These are phyloP conservation scores for Amyloporia xantha DNA, from an alignment of 768 basidiomycete species.

Conservation along the genomic window DNA sequence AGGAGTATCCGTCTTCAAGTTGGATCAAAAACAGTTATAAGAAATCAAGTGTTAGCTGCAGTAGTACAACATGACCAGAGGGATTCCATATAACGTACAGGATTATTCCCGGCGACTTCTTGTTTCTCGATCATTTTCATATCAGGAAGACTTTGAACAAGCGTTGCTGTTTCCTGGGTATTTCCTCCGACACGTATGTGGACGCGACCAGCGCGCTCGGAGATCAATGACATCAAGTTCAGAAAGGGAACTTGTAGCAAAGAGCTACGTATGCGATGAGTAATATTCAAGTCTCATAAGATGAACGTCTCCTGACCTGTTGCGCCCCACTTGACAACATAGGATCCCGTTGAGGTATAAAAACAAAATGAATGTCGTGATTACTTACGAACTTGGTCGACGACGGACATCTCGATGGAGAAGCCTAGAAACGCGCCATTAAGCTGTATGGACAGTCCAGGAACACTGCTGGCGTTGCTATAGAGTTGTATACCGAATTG, in stretches of 20 bases:
- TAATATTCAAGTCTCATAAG: slow-evolving; percentile 21
- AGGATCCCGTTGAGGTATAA: not conserved
- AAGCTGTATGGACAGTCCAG: slow-evolving; percentile 35
- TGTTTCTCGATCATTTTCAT: slow-evolving; percentile 49
- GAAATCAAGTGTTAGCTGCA: not conserved
- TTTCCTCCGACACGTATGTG: slow-evolving; percentile 41
- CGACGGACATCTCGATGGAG: slow-evolving; percentile 71
- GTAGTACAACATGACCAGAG: not conserved
- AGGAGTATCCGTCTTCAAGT: slow-evolving; percentile 49
- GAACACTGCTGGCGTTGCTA: slow-evolving; percentile 11
- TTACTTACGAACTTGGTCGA: slow-evolving; percentile 55
- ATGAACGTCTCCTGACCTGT: slow-evolving; percentile 35
- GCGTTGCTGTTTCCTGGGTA: slow-evolving; percentile 41
- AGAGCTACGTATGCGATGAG: slow-evolving; percentile 30
- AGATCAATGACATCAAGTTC: slow-evolving; percentile 41
- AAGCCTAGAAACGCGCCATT: slow-evolving; percentile 64
- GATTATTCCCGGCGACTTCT: slow-evolving; percentile 28
- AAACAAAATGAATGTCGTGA: not conserved
- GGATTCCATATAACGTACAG: slow-evolving; percentile 34
- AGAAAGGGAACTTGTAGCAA: slow-evolving; percentile 42
- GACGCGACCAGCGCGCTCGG: slow-evolving; percentile 37
- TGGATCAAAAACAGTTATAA: no score
- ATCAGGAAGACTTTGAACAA: slow-evolving; percentile 44
- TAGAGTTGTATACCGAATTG: slow-evolving; percentile 39
- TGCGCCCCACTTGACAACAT: slow-evolving; percentile 41